A percentile compares a stretch with the other conserved stretches of the same genome.
Conservation (phyloP, 495 filamentous ascomycete species). For the Cetradonia linearis region DNA sequence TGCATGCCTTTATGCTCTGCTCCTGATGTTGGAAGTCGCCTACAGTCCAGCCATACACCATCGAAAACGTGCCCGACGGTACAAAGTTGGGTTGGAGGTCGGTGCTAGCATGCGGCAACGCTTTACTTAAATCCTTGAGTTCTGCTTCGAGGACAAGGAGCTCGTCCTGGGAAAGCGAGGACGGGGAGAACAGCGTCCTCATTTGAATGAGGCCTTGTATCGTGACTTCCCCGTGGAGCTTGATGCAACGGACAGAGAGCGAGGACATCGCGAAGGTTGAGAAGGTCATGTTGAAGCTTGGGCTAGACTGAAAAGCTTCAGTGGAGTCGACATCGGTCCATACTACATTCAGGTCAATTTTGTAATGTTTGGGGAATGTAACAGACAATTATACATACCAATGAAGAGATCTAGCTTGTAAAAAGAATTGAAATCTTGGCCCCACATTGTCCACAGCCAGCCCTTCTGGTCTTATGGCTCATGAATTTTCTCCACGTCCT, state of each 20-base stretch:
- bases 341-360: neutral
- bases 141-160: neutral
- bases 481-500: constrained; percentile 10
- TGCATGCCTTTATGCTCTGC: neutral
- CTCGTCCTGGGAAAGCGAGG: neutral
- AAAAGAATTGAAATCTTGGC: constrained; percentile 8
- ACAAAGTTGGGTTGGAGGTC: no score
- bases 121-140: neutral
- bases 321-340: neutral
- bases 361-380: neutral
- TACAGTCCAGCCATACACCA: neutral
- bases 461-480: constrained; percentile 7
- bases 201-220: neutral
- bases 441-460: constrained; percentile 13
- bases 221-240: neutral
- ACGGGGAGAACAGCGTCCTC: constrained; percentile 1
- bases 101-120: neutral
- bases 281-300: neutral
- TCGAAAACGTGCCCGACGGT: no score
- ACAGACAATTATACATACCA: neutral
- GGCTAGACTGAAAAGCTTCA: constrained; percentile 5
- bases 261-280: neutral
- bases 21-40: neutral
- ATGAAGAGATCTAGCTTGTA: constrained; percentile 11
- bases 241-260: neutral